phyloP scores from a whole-genome alignment of 164 flowering plant species.

The Piper betle region DNA sequence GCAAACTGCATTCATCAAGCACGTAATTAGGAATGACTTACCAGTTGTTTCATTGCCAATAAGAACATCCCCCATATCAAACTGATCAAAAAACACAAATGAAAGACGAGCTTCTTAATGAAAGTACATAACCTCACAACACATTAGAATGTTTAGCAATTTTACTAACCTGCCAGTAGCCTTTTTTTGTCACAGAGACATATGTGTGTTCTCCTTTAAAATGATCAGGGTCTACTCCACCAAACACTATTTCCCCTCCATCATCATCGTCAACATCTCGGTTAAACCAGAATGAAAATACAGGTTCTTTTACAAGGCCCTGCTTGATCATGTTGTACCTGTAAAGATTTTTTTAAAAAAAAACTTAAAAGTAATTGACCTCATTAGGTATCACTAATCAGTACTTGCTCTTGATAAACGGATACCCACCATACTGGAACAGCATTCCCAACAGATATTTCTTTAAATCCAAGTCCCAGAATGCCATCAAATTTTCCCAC shows the following conservation, averaged over 20 bases:
- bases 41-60: slow-evolving; percentile 66
- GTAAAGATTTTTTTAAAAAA: neutral
- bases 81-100: slow-evolving; percentile 26
- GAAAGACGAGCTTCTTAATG: neutral
- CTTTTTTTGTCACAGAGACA: slow-evolving; percentile 79
- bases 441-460: slow-evolving; percentile 72
- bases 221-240: slow-evolving; percentile 78
- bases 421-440: slow-evolving; percentile 64
- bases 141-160: neutral
- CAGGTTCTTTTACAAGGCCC: slow-evolving; percentile 56
- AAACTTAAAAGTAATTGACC: neutral
- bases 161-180: slow-evolving; percentile 83
- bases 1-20: neutral
- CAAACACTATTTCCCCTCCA: slow-evolving; percentile 90
- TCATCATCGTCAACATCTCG: slow-evolving; percentile 52
- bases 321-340: slow-evolving; percentile 86
- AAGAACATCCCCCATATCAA: slow-evolving; percentile 85
- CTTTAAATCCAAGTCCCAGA: slow-evolving; percentile 88
- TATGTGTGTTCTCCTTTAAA: slow-evolving; percentile 73
- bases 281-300: slow-evolving; percentile 85
- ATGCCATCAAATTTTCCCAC: slow-evolving; percentile 90
- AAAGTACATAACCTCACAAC: neutral
- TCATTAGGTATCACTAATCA: too few species aligned
- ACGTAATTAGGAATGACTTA: slow-evolving; percentile 8
- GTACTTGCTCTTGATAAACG: neutral